Percentiles rank a stretch among this genome's conserved stretches.
Conservation (phyloP, 441 rosid genomes). For the Manihot esculenta region DNA sequence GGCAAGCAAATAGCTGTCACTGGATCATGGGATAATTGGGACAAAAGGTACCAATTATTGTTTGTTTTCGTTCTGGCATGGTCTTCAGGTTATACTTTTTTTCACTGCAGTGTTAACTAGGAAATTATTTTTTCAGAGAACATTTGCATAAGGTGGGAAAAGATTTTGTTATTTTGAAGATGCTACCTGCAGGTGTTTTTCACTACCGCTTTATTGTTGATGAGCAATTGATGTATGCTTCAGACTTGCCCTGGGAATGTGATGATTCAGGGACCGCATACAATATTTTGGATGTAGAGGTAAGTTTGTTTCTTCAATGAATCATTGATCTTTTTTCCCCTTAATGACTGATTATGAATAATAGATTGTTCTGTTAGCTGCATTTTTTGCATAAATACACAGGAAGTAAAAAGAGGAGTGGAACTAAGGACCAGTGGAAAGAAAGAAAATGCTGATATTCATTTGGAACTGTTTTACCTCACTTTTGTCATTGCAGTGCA, state of each 20-base stretch:
- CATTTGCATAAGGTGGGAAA: conserved; percentile 43
- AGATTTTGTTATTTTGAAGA: conserved; percentile 48
- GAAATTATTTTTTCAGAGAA: conserved; percentile 34
- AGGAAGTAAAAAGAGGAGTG: background rate
- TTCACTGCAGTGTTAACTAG: conserved; percentile 1
- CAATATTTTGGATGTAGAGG: conserved; percentile 63
- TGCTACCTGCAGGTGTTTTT: conserved; percentile 54
- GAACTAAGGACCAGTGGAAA: background rate
- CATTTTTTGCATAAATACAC: background rate
- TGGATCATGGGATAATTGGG: conserved; percentile 72
- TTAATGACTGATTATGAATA: background rate
- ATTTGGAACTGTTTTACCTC: background rate
- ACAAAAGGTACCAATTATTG: conserved; percentile 30
- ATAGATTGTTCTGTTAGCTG: background rate
- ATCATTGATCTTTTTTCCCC: background rate
- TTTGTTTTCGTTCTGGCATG: conserved; percentile 9
- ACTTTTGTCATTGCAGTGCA: background rate
- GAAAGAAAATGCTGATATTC: background rate
- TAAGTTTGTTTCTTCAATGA: conserved; percentile 14
- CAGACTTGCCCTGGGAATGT: conserved; percentile 49
- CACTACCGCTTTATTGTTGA: conserved; percentile 58
- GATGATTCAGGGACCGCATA: conserved; percentile 42
- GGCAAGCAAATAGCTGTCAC: conserved; percentile 54
- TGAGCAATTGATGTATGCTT: conserved; percentile 36
- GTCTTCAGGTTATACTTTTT: background rate